Evolutionary conservation across 1,284 basidiomycete genomes (phyloP).

Genomic region (Microbotryomycetes sp.): DNA sequence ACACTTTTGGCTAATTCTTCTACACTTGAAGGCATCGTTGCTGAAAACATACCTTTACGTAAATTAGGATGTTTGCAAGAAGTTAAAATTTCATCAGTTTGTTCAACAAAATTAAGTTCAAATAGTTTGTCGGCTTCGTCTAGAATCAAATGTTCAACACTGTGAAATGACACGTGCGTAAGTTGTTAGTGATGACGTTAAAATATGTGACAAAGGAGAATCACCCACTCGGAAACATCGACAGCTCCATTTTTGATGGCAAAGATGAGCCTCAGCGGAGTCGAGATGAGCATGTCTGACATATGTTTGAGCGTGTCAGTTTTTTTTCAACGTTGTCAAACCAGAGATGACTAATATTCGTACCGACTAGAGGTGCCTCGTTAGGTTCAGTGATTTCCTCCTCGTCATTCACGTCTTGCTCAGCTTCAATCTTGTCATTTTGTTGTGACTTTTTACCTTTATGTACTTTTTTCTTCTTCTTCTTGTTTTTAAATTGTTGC

Average conservation of each 20-base stretch:
- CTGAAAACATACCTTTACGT: constrained; percentile 88
- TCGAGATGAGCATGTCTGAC: constrained; percentile 71
- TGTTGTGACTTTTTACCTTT: constrained; percentile 18
- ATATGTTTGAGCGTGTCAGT: background rate
- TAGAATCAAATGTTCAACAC: constrained; percentile 72
- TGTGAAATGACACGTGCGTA: constrained; percentile 40
- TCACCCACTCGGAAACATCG: constrained; percentile 64
- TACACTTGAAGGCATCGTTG: constrained; percentile 81
- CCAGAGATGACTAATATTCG: background rate
- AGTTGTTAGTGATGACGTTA: background rate
- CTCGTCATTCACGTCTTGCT: background rate
- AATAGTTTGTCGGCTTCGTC: constrained; percentile 75
- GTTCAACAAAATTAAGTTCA: constrained; percentile 78
- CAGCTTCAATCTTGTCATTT: constrained; percentile 2
- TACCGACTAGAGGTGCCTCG: background rate
- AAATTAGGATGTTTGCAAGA: constrained; percentile 66
- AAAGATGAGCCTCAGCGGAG: constrained; percentile 67
- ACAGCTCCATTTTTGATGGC: constrained; percentile 62
- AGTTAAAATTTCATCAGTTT: constrained; percentile 80
- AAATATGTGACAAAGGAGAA: background rate
- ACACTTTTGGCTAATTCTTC: constrained; percentile 83
- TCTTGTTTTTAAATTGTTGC: constrained; percentile 40
- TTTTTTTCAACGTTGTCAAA: background rate
- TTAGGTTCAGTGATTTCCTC: background rate
- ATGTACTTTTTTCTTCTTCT: constrained; percentile 22